Percentiles rank a stretch among this genome's conserved stretches.
These are phyloP conservation scores for Venturia pyrina DNA, from an alignment of 2,329 filamentous ascomycete genomes.

Conservation along the genomic window DNA sequence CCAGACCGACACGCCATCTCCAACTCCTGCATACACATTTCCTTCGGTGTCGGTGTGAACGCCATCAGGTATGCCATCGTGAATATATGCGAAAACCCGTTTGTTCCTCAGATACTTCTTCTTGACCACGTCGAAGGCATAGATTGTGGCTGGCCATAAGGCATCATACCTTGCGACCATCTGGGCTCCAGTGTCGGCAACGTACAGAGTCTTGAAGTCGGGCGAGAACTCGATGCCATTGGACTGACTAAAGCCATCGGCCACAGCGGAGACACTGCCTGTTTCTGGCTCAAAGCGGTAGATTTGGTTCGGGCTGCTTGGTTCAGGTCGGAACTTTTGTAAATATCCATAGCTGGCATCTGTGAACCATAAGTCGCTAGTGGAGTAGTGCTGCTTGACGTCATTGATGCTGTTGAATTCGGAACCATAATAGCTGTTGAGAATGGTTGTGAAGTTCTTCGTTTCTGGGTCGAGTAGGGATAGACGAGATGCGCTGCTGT, in stretches of 20 bases:
- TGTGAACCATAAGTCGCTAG: constrained; percentile 54
- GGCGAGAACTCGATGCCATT: constrained; percentile 52
- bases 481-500: constrained; percentile 16
- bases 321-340: constrained; percentile 46
- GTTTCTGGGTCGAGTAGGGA: constrained; percentile 11
- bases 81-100: constrained; percentile 45
- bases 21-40: constrained; percentile 47
- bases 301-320: constrained; percentile 47
- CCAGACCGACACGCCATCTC: constrained; percentile 48
- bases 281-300: constrained; percentile 45
- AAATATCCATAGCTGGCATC: constrained; percentile 50
- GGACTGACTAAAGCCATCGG: constrained; percentile 46
- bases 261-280: constrained; percentile 43
- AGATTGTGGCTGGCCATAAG: constrained; percentile 32
- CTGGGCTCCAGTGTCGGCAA: constrained; percentile 47
- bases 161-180: constrained; percentile 21
- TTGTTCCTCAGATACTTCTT: constrained; percentile 26
- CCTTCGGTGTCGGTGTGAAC: constrained; percentile 43
- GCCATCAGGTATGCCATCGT: constrained; percentile 49
- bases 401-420: constrained; percentile 53
- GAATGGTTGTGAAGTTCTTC: constrained; percentile 24
- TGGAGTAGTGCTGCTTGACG: constrained; percentile 41
- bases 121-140: constrained; percentile 32
- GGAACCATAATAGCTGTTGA: constrained; percentile 52
- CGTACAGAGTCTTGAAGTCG: constrained; percentile 41